Conservation (phyloP, 129 eudicot species). For the Tagetes erecta region DNA sequence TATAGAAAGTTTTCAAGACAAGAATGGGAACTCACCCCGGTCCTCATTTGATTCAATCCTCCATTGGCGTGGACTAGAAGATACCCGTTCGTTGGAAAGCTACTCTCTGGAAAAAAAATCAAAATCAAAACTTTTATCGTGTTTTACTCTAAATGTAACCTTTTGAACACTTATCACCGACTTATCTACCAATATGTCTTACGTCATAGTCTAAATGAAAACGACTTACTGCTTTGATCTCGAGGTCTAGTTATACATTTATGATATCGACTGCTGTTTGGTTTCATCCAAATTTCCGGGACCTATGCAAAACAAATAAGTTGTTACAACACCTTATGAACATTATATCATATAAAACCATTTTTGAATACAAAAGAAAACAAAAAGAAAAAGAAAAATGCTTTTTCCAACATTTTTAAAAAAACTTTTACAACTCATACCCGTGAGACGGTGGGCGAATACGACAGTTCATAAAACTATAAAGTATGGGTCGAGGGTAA, state of each 20-base stretch:
- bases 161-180: not conserved
- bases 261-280: slow-evolving; percentile 60
- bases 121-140: not conserved
- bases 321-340: slow-evolving; percentile 4
- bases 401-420: not conserved
- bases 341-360: not conserved
- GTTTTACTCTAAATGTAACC: not conserved
- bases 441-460: not conserved
- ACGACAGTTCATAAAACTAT: not conserved
- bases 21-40: slow-evolving; percentile 60
- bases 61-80: slow-evolving; percentile 88
- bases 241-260: slow-evolving; percentile 72
- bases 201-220: not conserved
- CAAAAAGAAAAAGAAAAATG: not conserved
- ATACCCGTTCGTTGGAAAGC: slow-evolving; percentile 62
- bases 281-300: slow-evolving; percentile 89
- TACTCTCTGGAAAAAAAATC: slow-evolving; percentile 36
- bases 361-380: too few species aligned
- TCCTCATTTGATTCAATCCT: slow-evolving; percentile 96
- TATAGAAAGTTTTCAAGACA: not conserved
- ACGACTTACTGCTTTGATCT: slow-evolving; percentile 53
- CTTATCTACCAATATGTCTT: not conserved
- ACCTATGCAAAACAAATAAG: slow-evolving; percentile 40
- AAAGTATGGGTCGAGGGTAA: not conserved
- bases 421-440: not conserved